Evolutionary conservation across 352 stramenopile genomes (phyloP).

Genomic region (Pythium oligandrum): DNA sequence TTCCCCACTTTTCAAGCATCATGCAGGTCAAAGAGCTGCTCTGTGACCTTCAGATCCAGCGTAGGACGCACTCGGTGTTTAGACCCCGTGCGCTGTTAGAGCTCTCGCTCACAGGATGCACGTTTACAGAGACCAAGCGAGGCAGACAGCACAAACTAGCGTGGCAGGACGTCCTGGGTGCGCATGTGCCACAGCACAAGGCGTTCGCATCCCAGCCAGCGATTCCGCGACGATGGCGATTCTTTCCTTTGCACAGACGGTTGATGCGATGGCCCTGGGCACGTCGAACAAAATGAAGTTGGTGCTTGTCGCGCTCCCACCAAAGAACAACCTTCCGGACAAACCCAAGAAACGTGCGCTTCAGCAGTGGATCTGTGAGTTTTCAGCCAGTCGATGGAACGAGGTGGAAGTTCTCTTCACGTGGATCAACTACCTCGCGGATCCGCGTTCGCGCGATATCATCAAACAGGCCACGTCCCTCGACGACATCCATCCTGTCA

Average conservation of each 20-base stretch:
- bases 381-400: conserved; percentile 27
- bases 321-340: conserved; percentile 18
- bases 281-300: conserved; percentile 26
- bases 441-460: conserved; percentile 29
- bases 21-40: too few species aligned
- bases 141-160: conserved; percentile 7
- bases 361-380: conserved; percentile 44
- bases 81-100: too few species aligned
- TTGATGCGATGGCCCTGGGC: conserved; percentile 11
- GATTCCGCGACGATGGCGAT: too few species aligned
- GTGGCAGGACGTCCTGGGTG: conserved; percentile 54
- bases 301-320: conserved; percentile 37
- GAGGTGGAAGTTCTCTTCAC: conserved; percentile 28
- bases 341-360: conserved; percentile 36
- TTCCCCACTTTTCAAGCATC: too few species aligned
- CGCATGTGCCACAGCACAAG: conserved; percentile 39
- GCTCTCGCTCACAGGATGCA: too few species aligned
- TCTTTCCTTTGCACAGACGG: conserved; percentile 17
- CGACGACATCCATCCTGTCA: conserved; percentile 22
- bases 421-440: conserved; percentile 45
- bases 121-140: too few species aligned
- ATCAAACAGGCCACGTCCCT: conserved; percentile 22
- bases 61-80: too few species aligned
- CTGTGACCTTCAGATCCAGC: too few species aligned
- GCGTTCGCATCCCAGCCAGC: conserved; percentile 21